A percentile compares a stretch with the other conserved stretches of the same genome.
These are phyloP conservation scores for Suillus discolor DNA, from an alignment of 768 basidiomycete species.

Conservation along the genomic window DNA sequence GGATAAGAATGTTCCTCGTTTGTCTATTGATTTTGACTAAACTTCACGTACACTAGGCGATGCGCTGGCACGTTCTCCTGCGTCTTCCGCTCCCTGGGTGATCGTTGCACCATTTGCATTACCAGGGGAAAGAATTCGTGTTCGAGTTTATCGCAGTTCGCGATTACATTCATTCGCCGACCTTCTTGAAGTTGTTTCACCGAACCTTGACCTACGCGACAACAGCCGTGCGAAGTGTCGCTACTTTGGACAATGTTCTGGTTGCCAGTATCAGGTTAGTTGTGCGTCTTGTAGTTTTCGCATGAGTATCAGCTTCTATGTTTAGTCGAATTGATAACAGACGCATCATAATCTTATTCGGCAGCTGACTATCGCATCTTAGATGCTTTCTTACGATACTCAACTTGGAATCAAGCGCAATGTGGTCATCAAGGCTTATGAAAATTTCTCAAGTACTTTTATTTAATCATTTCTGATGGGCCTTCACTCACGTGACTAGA, in stretches of 20 bases:
- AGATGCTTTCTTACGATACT: conserved; percentile 87
- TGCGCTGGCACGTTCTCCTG: conserved; percentile 58
- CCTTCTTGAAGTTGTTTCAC: conserved; percentile 61
- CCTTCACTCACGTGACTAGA: conserved; percentile 32
- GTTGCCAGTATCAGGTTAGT: conserved; percentile 91
- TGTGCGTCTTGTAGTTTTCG: background rate
- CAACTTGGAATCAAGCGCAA: conserved; percentile 88
- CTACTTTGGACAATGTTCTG: conserved; percentile 88
- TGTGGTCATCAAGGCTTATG: conserved; percentile 83
- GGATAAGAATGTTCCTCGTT: conserved; percentile 15
- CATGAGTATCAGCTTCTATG: background rate
- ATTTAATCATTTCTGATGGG: conserved; percentile 27
- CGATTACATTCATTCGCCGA: conserved; percentile 79
- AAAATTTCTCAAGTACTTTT: conserved; percentile 57
- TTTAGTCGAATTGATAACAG: background rate
- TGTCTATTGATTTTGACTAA: background rate
- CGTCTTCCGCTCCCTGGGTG: conserved; percentile 67
- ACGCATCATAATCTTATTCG: background rate
- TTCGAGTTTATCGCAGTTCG: conserved; percentile 69
- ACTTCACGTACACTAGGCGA: conserved; percentile 48
- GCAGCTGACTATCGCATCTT: background rate
- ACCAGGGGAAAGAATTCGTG: conserved; percentile 79
- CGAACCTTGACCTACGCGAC: conserved; percentile 71
- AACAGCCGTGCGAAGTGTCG: conserved; percentile 68
- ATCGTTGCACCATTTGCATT: conserved; percentile 83